phyloP scores from a whole-genome alignment of 2,329 filamentous ascomycete species.

The Parastagonospora avenae region DNA sequence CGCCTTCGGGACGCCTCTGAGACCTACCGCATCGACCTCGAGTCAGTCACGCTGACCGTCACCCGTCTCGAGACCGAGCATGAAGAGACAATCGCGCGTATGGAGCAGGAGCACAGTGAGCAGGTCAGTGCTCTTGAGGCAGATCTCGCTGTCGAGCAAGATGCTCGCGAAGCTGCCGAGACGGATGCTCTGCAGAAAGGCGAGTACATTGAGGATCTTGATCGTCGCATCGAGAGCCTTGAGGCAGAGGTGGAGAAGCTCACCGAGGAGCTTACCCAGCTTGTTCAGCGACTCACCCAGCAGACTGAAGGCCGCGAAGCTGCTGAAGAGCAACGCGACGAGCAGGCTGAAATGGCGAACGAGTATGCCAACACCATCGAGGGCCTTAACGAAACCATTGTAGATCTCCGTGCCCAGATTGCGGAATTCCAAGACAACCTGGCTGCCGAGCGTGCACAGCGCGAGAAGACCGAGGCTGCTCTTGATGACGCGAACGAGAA shows the following conservation, averaged over 20 bases:
- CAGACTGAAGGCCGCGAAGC: constrained; percentile 40
- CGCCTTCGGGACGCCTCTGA: constrained; percentile 47
- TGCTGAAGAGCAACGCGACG: constrained; percentile 46
- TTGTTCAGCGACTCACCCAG: constrained; percentile 41
- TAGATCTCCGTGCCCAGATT: constrained; percentile 47
- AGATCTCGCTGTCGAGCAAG: constrained; percentile 44
- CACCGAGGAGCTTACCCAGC: constrained; percentile 36
- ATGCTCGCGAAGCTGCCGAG: constrained; percentile 47
- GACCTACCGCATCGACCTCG: constrained; percentile 47
- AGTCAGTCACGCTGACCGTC: constrained; percentile 45
- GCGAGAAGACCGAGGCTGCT: constrained; percentile 50
- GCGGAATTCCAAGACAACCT: constrained; percentile 44
- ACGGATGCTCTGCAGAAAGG: constrained; percentile 46
- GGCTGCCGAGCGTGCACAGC: constrained; percentile 50
- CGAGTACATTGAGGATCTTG: constrained; percentile 47
- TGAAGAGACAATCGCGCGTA: constrained; percentile 38
- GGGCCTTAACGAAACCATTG: constrained; percentile 39
- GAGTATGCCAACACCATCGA: constrained; percentile 44
- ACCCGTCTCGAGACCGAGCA: constrained; percentile 49
- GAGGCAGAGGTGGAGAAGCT: constrained; percentile 44
- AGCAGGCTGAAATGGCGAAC: constrained; percentile 42
- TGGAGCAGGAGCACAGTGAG: constrained; percentile 48
- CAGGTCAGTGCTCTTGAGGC: constrained; percentile 44
- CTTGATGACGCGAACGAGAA: constrained; percentile 50
- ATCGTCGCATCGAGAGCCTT: constrained; percentile 44